These are phyloP conservation scores for Sideroxylon spinosum DNA, from an alignment of 179 eudicot genomes.

Conservation along the genomic window DNA sequence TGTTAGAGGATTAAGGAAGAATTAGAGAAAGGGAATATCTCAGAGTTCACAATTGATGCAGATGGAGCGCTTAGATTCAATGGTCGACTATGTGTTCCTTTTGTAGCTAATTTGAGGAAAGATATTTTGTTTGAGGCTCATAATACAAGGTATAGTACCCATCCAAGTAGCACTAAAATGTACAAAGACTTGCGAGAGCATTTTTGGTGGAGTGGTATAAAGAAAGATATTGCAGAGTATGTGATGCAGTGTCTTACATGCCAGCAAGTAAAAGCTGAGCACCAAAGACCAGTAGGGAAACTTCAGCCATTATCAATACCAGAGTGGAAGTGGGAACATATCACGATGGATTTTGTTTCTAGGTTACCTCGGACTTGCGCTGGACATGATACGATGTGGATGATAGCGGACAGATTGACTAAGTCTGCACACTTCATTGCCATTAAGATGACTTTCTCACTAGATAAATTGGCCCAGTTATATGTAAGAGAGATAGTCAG, in stretches of 20 bases:
- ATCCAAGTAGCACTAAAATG: background rate
- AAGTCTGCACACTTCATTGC: background rate
- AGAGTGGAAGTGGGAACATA: background rate
- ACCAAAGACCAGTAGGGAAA: background rate
- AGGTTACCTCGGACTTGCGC: background rate
- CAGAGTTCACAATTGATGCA: background rate
- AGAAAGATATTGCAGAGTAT: background rate
- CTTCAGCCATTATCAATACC: conserved; percentile 2
- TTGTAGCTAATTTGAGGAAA: background rate
- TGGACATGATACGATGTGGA: background rate
- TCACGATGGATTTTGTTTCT: background rate
- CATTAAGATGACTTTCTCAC: background rate
- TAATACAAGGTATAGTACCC: background rate
- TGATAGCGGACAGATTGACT: background rate
- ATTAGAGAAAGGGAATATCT: background rate
- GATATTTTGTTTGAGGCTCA: background rate
- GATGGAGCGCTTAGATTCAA: background rate
- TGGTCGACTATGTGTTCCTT: background rate
- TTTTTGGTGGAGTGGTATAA: background rate
- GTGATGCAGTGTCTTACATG: background rate
- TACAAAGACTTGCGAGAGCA: background rate
- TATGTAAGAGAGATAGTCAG: background rate
- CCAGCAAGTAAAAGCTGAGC: background rate
- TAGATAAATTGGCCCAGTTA: background rate
- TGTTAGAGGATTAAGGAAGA: background rate